Percentiles rank a stretch among this genome's conserved stretches.
phyloP scores from a whole-genome alignment of 2,329 filamentous ascomycete species.

The Cladosporium sp. region DNA sequence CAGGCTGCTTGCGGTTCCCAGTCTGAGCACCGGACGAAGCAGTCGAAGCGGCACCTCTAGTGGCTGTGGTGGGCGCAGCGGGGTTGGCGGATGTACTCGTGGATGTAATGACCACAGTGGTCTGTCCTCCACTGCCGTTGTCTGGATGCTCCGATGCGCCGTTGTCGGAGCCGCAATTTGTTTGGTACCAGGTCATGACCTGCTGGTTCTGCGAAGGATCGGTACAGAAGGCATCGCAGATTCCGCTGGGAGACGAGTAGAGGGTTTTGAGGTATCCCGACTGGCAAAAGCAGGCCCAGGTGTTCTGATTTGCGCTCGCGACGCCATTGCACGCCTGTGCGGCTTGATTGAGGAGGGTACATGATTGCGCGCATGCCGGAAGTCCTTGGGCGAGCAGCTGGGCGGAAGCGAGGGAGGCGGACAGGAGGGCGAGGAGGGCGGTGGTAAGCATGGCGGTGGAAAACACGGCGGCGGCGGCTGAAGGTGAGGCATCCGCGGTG shows the following conservation, averaged over 20 bases:
- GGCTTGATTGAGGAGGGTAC: slow-evolving; percentile 54
- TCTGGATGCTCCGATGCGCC: slow-evolving; percentile 35
- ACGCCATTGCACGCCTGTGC: slow-evolving; percentile 66
- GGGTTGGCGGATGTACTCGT: slow-evolving; percentile 16
- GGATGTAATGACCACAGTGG: slow-evolving; percentile 9
- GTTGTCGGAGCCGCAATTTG: slow-evolving; percentile 59
- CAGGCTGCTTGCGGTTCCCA: neutral
- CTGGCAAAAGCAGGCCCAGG: slow-evolving; percentile 73
- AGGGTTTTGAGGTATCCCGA: slow-evolving; percentile 61
- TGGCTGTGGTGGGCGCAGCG: slow-evolving; percentile 19
- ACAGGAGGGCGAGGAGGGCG: slow-evolving; percentile 22
- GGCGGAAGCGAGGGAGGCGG: slow-evolving; percentile 22
- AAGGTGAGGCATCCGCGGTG: slow-evolving; percentile 5
- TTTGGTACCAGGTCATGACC: slow-evolving; percentile 70
- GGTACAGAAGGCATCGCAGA: slow-evolving; percentile 58
- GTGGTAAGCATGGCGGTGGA: slow-evolving; percentile 5
- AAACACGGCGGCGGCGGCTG: slow-evolving; percentile 13
- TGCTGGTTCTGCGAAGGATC: slow-evolving; percentile 53
- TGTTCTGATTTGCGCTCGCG: slow-evolving; percentile 49
- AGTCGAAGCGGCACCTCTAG: slow-evolving; percentile 11
- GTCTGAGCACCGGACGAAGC: slow-evolving; percentile 2
- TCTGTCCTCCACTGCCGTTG: slow-evolving; percentile 18
- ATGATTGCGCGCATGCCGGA: slow-evolving; percentile 39
- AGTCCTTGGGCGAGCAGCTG: slow-evolving; percentile 38
- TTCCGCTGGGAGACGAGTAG: slow-evolving; percentile 46